Base-by-base conservation (phyloP, 805 yeast species). In the Grigorovia yakushimaensis region DNA sequence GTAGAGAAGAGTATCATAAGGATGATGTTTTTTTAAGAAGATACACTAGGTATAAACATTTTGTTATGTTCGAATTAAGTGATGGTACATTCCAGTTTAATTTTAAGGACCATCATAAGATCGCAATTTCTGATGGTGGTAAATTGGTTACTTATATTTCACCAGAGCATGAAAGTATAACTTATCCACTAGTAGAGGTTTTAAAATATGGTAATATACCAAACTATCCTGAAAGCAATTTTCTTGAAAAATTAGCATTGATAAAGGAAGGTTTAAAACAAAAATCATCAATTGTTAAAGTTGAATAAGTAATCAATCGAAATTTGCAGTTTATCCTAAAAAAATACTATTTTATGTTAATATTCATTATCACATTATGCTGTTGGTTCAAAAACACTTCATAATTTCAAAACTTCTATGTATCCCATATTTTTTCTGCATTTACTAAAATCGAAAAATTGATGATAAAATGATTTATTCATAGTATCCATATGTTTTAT, bases 41-140 rank as follows among this genome's bases (percentile, higher is more conserved):
- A 57, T 88, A 85, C 61, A 79, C 87, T 21, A 80, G 98, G 64
- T 80, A 82, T 46, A 76, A 80, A 42, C 82, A 80, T 52, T 87
- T 78, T 62, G 87, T 89, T 47, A 84, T 89, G 94, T 93, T 93
- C 70, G 91, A 88, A 64, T 69, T 93, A 70, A 86, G 95, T 60
- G 87, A 88, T 61, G 96, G 96, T 19, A 82, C 88, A 39, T 80
- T 85, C 66, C 98, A 93, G 66, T 89, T 89, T 70, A 93, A 93
- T 68, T 93, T 93, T 69, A 84, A 84, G 64, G 98, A 93, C 67
- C 98, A 93, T 61, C 89, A 84, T 67, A 93, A 93, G 67, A 69
- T 89, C 47, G 81, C 94, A 49, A 64, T 91, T 38, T 83, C 89
- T 41, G 82, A 82, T 55, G 72, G 77, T 47, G 97, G 96, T 20